Conservation (phyloP, 345 rosid species). For the Rhizophora mangle region DNA sequence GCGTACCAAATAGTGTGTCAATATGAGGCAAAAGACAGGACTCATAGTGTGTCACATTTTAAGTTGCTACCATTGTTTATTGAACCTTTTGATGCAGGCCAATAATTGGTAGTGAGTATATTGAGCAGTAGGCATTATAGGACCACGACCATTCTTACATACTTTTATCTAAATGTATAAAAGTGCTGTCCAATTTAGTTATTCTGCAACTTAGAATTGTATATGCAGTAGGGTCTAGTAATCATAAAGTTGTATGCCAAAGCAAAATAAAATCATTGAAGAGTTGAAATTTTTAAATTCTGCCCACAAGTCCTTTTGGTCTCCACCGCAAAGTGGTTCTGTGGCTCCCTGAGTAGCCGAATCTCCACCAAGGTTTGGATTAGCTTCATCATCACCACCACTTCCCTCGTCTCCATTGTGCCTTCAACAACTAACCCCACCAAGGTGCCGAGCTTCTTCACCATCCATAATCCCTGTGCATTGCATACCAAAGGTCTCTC, state of each 20-base stretch:
- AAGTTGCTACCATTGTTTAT: neutral
- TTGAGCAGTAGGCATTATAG: neutral
- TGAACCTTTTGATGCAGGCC: neutral
- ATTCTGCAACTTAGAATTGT: constrained; percentile 15
- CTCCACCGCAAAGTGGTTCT: no score
- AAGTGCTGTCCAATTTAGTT: neutral
- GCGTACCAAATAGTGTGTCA: constrained; percentile 92
- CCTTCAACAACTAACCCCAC: no score
- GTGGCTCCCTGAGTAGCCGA: no score
- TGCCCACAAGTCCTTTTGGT: no score
- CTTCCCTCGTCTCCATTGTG: no score
- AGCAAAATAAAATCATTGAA: neutral
- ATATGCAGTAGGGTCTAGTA: constrained; percentile 19
- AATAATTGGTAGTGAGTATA: neutral
- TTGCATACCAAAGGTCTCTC: no score
- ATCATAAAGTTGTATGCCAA: neutral
- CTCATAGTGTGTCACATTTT: neutral
- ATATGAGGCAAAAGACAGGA: constrained; percentile 38
- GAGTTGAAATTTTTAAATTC: neutral
- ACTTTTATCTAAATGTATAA: neutral
- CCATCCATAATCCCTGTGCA: no score
- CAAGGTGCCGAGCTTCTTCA: no score
- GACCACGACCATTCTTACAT: constrained; percentile 12
- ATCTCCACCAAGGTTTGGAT: no score
- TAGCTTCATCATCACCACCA: no score